A percentile compares a stretch with the other conserved stretches of the same genome.
These are phyloP conservation scores for Saturnispora sekii DNA, from an alignment of 805 yeast species.

Conservation along the genomic window DNA sequence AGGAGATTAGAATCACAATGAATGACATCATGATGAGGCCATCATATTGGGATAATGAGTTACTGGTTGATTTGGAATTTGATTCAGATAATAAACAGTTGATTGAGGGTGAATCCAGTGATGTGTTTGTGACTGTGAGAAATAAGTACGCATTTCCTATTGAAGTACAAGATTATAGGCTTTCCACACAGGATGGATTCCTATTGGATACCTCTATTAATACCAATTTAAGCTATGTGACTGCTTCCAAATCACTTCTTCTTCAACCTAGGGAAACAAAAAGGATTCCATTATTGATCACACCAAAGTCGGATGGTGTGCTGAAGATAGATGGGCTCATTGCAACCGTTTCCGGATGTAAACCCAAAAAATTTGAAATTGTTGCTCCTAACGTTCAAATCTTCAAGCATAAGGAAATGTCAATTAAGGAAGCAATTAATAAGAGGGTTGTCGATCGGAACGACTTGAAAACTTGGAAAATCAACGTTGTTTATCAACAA, in stretches of 20 bases:
- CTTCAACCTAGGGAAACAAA: slow-evolving; percentile 31
- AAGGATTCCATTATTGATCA: slow-evolving; percentile 34
- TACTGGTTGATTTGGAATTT: slow-evolving; percentile 27
- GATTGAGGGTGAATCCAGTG: slow-evolving; percentile 56
- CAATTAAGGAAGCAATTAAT: slow-evolving; percentile 4
- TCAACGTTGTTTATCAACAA: slow-evolving; percentile 32
- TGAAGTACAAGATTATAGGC: slow-evolving; percentile 40
- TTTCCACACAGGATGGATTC: slow-evolving; percentile 24
- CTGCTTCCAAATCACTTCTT: slow-evolving; percentile 20
- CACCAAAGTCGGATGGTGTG: slow-evolving; percentile 40
- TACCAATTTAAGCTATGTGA: slow-evolving; percentile 9
- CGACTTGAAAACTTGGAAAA: slow-evolving; percentile 25
- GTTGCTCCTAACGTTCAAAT: background rate
- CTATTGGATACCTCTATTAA: slow-evolving; percentile 15
- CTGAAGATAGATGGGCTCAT: slow-evolving; percentile 42
- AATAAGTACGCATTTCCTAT: slow-evolving; percentile 77
- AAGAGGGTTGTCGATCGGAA: background rate
- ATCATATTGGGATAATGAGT: slow-evolving; percentile 65
- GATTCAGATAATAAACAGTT: slow-evolving; percentile 18
- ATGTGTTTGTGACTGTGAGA: slow-evolving; percentile 48
- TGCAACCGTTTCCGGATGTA: slow-evolving; percentile 43
- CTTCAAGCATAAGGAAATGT: slow-evolving; percentile 8
- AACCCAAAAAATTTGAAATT: slow-evolving; percentile 31
- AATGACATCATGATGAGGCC: slow-evolving; percentile 7
- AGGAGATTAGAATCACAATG: slow-evolving; percentile 26